Evolutionary conservation across 306 rosid genomes (phyloP).

Genomic region (Malus sylvestris): DNA sequence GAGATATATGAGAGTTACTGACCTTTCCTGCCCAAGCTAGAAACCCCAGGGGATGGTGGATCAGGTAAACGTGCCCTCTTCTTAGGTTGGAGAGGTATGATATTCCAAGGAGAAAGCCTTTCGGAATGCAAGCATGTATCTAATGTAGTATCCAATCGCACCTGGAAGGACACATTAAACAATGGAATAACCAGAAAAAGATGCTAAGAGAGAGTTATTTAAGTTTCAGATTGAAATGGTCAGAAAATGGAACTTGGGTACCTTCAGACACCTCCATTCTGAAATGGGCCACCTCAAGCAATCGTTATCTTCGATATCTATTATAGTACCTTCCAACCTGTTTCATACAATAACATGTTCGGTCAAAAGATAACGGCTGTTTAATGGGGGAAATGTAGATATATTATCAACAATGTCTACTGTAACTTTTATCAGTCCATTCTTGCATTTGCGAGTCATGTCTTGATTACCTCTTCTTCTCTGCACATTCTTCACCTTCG

Average conservation of each 20-base stretch:
- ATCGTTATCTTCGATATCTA: constrained; percentile 47
- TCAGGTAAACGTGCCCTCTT: constrained; percentile 27
- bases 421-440: not conserved
- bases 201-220: not conserved
- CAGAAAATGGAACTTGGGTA: constrained; percentile 13
- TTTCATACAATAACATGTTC: not conserved
- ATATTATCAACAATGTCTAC: not conserved
- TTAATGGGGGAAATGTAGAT: not conserved
- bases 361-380: not conserved
- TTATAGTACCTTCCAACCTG: constrained; percentile 50
- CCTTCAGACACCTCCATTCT: constrained; percentile 67
- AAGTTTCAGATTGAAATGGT: not conserved
- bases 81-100: constrained; percentile 31
- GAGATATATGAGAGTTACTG: constrained; percentile 7
- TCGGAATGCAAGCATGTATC: constrained; percentile 25
- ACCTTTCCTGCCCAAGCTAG: constrained; percentile 35
- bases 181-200: not conserved
- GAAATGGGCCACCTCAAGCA: constrained; percentile 56
- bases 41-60: constrained; percentile 14
- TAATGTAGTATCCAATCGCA: constrained; percentile 47
- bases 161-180: constrained; percentile 29
- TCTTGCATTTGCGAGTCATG: not conserved
- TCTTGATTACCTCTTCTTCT: constrained; percentile 45
- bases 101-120: constrained; percentile 69
- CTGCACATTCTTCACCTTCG: constrained; percentile 34